Evolutionary conservation across 2,329 filamentous ascomycete genomes (phyloP).

Genomic region (Phaeoacremonium minimum): DNA sequence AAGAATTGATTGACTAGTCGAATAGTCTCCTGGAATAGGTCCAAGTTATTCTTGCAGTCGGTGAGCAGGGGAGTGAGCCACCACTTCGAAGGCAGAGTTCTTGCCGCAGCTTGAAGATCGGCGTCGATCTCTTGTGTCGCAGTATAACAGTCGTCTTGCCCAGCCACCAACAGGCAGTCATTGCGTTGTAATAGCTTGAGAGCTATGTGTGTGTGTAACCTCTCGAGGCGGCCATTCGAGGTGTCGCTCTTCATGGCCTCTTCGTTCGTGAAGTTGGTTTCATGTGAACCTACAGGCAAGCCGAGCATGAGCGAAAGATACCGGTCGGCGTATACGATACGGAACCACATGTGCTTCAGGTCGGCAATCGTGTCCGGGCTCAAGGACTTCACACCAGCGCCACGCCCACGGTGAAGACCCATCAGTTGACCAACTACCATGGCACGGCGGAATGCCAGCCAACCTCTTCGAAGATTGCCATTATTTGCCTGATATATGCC

Average conservation of each 20-base stretch:
- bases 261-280: conserved; percentile 16
- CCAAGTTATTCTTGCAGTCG: conserved; percentile 9
- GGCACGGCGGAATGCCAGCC: conserved; percentile 37
- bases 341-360: conserved; percentile 34
- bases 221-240: conserved; percentile 22
- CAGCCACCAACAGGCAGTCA: conserved; percentile 9
- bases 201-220: conserved; percentile 22
- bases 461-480: conserved; percentile 39
- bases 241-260: conserved; percentile 13
- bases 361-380: conserved; percentile 20
- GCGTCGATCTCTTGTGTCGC: conserved; percentile 23
- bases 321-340: conserved; percentile 34
- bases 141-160: conserved; percentile 9
- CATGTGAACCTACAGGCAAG: conserved; percentile 27
- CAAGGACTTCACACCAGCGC: conserved; percentile 13
- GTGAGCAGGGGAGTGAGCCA: conserved; percentile 24
- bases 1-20: conserved; percentile 27
- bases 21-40: conserved; percentile 20
- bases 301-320: conserved; percentile 39
- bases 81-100: conserved; percentile 23
- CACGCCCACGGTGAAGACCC: conserved; percentile 4
- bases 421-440: conserved; percentile 21
- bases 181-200: conserved; percentile 31
- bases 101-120: conserved; percentile 22
- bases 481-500: conserved; percentile 39